Evolutionary conservation across 208 protist genomes (phyloP).

Genomic region (Crithidia bombi): DNA sequence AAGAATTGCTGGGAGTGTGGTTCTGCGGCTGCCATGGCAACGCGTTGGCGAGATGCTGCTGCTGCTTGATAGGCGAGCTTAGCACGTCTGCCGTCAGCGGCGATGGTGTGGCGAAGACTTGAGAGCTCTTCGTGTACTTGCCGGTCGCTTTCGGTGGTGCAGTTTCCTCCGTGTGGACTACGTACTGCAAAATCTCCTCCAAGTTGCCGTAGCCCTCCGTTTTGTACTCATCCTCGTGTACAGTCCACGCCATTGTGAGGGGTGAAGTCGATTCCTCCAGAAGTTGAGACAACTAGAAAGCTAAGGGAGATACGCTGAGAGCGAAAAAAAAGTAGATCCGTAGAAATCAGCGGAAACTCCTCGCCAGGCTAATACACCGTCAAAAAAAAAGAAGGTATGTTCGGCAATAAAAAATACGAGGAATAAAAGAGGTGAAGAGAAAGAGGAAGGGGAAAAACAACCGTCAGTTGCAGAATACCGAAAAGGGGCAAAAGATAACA

Average conservation of each 20-base stretch:
- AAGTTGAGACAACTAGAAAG: not conserved
- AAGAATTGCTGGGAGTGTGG: constrained; percentile 41
- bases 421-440: constrained; percentile 4
- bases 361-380: not conserved
- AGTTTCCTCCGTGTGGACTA: constrained; percentile 45
- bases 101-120: constrained; percentile 68
- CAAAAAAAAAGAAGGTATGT: not conserved
- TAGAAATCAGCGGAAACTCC: not conserved
- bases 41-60: constrained; percentile 35
- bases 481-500: not conserved
- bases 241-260: constrained; percentile 73
- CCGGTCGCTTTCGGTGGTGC: constrained; percentile 35
- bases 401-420: not conserved
- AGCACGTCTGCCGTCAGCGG: constrained; percentile 46
- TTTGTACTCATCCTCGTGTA: constrained; percentile 86
- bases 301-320: not conserved
- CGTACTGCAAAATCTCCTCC: constrained; percentile 52
- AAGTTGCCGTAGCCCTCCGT: constrained; percentile 51
- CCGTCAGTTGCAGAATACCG: not conserved
- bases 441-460: constrained; percentile 5
- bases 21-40: constrained; percentile 40
- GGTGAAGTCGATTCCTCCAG: not conserved
- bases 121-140: constrained; percentile 81
- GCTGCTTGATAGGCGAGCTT: constrained; percentile 44
- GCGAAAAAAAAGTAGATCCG: constrained; percentile 1